Conservation (phyloP, 2,329 filamentous ascomycete species). For the Aspergillus sp. region DNA sequence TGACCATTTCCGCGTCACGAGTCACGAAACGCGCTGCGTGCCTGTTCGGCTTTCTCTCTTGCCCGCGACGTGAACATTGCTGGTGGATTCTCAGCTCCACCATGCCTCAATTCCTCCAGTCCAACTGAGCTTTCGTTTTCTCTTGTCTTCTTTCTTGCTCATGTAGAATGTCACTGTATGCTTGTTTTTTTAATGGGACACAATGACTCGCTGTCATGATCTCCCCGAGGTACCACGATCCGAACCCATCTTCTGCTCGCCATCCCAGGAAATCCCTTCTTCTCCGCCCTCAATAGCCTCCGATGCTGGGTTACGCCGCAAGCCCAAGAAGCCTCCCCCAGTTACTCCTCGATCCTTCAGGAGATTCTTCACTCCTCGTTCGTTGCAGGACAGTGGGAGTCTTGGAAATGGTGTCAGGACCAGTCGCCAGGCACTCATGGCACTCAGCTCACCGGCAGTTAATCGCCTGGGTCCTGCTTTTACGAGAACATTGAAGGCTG, state of each 20-base stretch:
- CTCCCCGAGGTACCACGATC: conserved; percentile 35
- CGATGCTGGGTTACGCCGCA: conserved; percentile 36
- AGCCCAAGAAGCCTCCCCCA: conserved; percentile 46
- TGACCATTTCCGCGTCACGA: conserved; percentile 25
- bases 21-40: conserved; percentile 24
- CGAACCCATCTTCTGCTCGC: conserved; percentile 33
- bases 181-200: conserved; percentile 21
- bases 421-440: conserved; percentile 45
- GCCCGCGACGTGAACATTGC: conserved; percentile 18
- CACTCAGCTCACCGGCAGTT: conserved; percentile 44
- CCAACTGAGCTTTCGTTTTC: conserved; percentile 4
- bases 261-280: conserved; percentile 38
- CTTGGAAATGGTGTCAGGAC: conserved; percentile 37
- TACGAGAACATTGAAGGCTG: conserved; percentile 36
- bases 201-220: conserved; percentile 33
- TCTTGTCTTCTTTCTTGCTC: conserved; percentile 6
- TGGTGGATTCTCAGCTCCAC: conserved; percentile 21
- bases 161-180: conserved; percentile 23
- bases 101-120: conserved; percentile 17
- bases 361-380: conserved; percentile 52
- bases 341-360: conserved; percentile 53
- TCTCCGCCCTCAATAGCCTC: conserved; percentile 44
- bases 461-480: conserved; percentile 45
- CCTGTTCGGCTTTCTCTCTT: not conserved
- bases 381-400: conserved; percentile 36